Evolutionary conservation across 2,329 filamentous ascomycete species (phyloP).

Genomic region (Nemania serpens): DNA sequence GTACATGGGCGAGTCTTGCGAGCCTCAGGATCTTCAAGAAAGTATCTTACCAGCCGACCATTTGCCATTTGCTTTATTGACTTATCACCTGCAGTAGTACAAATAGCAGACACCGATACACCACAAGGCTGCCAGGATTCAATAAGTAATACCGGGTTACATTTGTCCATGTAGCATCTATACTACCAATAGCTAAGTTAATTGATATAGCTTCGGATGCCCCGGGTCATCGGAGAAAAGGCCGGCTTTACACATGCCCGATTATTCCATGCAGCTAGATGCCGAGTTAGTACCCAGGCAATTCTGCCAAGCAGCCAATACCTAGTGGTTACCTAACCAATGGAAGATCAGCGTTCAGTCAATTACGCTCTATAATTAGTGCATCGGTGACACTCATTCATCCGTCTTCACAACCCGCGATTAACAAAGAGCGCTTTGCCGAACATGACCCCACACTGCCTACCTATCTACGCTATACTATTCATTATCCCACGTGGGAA

Average conservation of each 20-base stretch:
- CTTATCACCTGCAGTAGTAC: neutral
- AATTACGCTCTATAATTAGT: neutral
- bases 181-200: no score
- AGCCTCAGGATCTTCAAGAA: no score
- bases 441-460: slow-evolving; percentile 16
- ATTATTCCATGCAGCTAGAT: neutral
- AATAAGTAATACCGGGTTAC: neutral
- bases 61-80: no score
- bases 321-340: no score
- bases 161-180: no score
- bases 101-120: neutral
- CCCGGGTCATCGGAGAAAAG: slow-evolving; percentile 12
- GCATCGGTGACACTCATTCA: no score
- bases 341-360: no score
- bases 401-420: slow-evolving; percentile 4
- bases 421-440: neutral
- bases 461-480: neutral
- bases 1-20: slow-evolving; percentile 1
- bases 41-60: neutral
- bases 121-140: neutral
- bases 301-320: neutral
- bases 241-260: neutral
- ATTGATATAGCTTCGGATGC: slow-evolving; percentile 6
- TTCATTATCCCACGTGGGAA: slow-evolving; percentile 23
- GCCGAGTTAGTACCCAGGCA: neutral